phyloP scores from a whole-genome alignment of 169 alveolate genomes.

The Plasmodium vivax region DNA sequence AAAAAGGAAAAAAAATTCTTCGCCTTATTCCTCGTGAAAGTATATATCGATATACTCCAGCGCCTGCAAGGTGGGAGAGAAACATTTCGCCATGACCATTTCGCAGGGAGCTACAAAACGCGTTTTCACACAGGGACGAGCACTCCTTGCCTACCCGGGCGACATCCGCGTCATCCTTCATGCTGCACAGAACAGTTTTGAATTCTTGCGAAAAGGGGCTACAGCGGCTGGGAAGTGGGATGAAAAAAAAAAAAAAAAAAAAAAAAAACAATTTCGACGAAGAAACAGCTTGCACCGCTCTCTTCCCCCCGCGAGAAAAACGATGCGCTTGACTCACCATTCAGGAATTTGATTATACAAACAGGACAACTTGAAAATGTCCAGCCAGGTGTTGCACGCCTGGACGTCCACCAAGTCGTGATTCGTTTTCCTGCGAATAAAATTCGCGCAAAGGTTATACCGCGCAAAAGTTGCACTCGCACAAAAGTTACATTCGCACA shows the following conservation, averaged over 20 bases:
- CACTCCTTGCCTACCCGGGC: background rate
- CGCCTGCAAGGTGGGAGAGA: conserved; percentile 27
- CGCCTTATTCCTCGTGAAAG: conserved; percentile 17
- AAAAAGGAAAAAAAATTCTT: background rate
- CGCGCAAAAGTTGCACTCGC: too few species aligned
- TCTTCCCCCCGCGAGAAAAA: background rate
- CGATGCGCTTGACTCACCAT: conserved; percentile 15
- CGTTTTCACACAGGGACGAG: background rate
- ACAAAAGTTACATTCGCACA: too few species aligned
- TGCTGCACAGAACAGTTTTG: conserved; percentile 30
- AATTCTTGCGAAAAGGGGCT: conserved; percentile 65
- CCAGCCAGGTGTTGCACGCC: conserved; percentile 57
- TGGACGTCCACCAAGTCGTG: conserved; percentile 45
- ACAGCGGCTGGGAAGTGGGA: conserved; percentile 11
- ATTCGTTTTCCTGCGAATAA: conserved; percentile 45
- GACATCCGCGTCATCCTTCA: conserved; percentile 46
- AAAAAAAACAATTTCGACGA: background rate
- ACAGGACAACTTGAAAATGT: conserved; percentile 63
- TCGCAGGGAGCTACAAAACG: background rate
- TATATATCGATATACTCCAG: conserved; percentile 53
- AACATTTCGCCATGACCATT: background rate
- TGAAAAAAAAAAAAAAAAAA: background rate
- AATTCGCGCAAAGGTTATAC: too few species aligned
- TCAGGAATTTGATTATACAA: conserved; percentile 68
- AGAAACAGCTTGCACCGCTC: background rate